Evolutionary conservation across 1,139 yeast species (phyloP), one percentile per base, ranked within the genome.

Genomic region (Citeromyces siamensis): DNA sequence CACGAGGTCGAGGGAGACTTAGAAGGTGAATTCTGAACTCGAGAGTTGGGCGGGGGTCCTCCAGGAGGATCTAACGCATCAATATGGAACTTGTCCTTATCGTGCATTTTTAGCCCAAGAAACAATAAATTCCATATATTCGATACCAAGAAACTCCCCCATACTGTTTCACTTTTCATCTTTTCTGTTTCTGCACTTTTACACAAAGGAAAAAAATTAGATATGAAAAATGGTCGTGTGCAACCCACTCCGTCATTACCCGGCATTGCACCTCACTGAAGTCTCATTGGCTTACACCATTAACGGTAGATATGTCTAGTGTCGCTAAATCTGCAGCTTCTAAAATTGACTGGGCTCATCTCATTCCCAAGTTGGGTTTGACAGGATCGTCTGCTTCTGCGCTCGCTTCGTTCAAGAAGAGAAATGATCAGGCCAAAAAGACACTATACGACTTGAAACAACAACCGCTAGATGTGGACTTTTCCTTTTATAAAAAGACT

Each of bases 401-500:
- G 34, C 71, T 90, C 58, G 74, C 90, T 41, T 74, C 94, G 33
- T 90, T 90, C 81, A 90, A 88, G 70, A 90, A 93, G 82, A 83
- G 99, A 74, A 81, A 85, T 64, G 97, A 90, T 55, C 98, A 90
- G 60, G 97, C 98, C 51, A 81, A 86, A 68, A 81, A 85, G 66
- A 73, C 73, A 56, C 66, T 82, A 52, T 64, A 69, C 50, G 77
- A 76, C 44, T 71, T 88, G 52, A 68, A 75, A 56, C 66, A 71
- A 50, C 90, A 83, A 64, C 63, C 85, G 45, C 70, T 84, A 43
- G 68, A 67, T 33, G 85, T 90, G 45, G 95, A 90, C 64, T 90
- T 88, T 49, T 61, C 68, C 39, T 69, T 76, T 63, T 90, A 88
- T 77, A 81, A 79, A 56, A 64, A 78, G 19, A 68, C 77, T 39